Evolutionary conservation across 306 rosid genomes (phyloP).

Genomic region (Vigna angularis): DNA sequence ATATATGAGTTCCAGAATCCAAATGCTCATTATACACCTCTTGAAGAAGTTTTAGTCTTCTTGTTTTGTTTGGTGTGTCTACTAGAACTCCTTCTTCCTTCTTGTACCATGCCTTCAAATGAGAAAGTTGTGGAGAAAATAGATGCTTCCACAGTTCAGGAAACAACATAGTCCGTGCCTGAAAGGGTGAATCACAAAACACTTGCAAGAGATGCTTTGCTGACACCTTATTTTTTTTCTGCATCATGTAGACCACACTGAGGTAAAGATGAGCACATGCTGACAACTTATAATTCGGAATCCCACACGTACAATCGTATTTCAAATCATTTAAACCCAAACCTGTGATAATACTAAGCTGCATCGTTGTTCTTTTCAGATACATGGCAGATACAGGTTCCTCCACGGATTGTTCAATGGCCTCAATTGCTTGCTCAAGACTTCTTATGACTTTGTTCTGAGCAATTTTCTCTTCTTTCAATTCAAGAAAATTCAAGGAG

Average conservation of each 20-base stretch:
- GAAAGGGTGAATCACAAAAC: constrained; percentile 71
- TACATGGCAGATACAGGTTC: constrained; percentile 52
- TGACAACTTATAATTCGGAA: constrained; percentile 69
- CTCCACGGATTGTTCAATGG: constrained; percentile 64
- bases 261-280: constrained; percentile 96
- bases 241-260: constrained; percentile 69
- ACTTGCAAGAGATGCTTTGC: constrained; percentile 91
- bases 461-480: constrained; percentile 46
- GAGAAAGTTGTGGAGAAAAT: constrained; percentile 74
- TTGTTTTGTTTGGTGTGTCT: constrained; percentile 53
- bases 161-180: constrained; percentile 69
- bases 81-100: constrained; percentile 59
- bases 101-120: constrained; percentile 69
- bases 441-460: constrained; percentile 61
- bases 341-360: constrained; percentile 73
- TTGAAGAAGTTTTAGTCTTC: constrained; percentile 59
- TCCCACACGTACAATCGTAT: constrained; percentile 60
- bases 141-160: constrained; percentile 81
- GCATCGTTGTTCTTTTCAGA: constrained; percentile 66
- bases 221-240: constrained; percentile 62
- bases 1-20: constrained; percentile 70
- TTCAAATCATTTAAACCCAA: constrained; percentile 65
- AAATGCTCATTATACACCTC: constrained; percentile 67
- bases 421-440: constrained; percentile 80
- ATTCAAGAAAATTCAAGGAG: constrained; percentile 55